Evolutionary conservation across 1,284 basidiomycete genomes (phyloP), one percentile per base, ranked within the genome.

Genomic region (Fomitiporia mediterranea): DNA sequence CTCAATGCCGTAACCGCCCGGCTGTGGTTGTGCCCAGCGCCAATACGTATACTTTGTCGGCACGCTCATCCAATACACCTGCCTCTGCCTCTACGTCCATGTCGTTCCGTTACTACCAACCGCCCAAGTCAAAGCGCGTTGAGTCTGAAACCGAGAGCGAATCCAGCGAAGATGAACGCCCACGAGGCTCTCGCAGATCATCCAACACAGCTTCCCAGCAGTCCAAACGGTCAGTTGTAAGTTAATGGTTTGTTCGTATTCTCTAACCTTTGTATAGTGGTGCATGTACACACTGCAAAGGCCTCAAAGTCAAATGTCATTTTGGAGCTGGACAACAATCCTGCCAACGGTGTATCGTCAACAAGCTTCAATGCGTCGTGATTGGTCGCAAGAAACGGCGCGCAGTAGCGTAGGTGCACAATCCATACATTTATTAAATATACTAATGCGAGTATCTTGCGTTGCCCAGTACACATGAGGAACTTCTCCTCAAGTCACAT

Each of bases 311-410:
- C 57, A 73, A 75, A 62, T 83, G 81, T 59, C 74, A 80, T 63
- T 76, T 76, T 60, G 66, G 61, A 25, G 65, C 70, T 3, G 77
- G 77, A 8, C 70, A 76, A 61, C 67, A 60, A n/a, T 68, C 68
- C 9, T 82, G 80, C 61, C 70, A 74, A 47, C 67, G 79, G 34
- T 81, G 78, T 61, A 71, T 70, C 55, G 65, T 67, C 19, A 75
- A 75, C 43, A 72, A 73, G 47, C 71, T 79, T 59, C 68, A 73
- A 56, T 84, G 82, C 62, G 66, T 74, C 23, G 68, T 79, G n/a
- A 74, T 78, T 37, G 69, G 68, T 48, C 73, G 79, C 51, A 81
- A 82, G 69, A 81, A 81, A 62, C 74, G 80, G 42, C 79, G 81
- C 64, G 69, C 78, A 57, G 79, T 79, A 8, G 76, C 74, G 77